Evolutionary conservation across 2,329 filamentous ascomycete species (phyloP), one percentile per base, ranked within the genome.

Genomic region (Ophiostoma triangulosporum): DNA sequence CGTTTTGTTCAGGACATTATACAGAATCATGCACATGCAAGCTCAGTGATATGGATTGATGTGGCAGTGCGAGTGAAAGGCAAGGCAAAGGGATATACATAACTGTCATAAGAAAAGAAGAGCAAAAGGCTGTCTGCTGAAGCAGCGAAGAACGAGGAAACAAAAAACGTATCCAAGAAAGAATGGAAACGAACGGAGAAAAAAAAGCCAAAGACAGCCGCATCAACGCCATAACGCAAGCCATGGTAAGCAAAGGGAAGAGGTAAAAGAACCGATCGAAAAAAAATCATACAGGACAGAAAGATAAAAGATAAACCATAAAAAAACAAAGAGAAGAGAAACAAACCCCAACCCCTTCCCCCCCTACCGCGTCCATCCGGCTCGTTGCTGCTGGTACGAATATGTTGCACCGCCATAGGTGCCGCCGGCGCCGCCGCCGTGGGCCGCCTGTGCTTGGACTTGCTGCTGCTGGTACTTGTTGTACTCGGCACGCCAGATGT

Each of bases 401-500:
- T 45, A 20, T 32, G 35, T 46, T 6, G 43, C 43, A 2, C 43
- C 43, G 0, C 43, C 43, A 17, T 46, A 46, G 15, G 8, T 36
- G 35, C 35, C 35, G 3, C 35, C 26, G 2, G 26, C 53, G 26
- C 53, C 51, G 14, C 36, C 52, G 4, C 48, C 45, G 11, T 54
- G 50, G 2, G 49, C 56, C 52, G 54, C 55, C 56, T 51, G 58
- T 33, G 57, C 65, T 62, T 66, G 62, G 54, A 60, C 62, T 54
- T 67, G 66, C 66, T 73, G 70, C 58, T 71, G 71, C 61, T 80
- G 75, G 63, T 78, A 81, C 55, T 70, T 69, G 62, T 73, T 67
- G 62, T 81, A 82, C 65, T 83, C 79, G 54, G 66, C 64, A 60
- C 73, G 63, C 75, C 78, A 83, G 38, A 80, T 70, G 54, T 74